These are phyloP conservation scores for Colletotrichum higginsianum DNA, from an alignment of 2,329 filamentous ascomycete genomes.

Conservation along the genomic window DNA sequence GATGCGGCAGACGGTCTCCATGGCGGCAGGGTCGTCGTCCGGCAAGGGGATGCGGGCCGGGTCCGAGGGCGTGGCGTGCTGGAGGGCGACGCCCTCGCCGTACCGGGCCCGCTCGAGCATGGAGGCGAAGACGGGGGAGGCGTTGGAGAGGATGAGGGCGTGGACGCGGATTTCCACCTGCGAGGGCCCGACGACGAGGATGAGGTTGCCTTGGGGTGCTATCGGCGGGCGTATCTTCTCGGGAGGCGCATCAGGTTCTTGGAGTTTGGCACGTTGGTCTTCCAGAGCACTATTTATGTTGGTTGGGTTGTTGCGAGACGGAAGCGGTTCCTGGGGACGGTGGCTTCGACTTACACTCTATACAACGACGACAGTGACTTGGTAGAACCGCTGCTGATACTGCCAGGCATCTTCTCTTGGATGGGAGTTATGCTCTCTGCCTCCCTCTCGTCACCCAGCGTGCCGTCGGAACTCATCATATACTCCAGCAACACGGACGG, in stretches of 20 bases:
- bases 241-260: background rate
- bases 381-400: background rate
- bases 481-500: background rate
- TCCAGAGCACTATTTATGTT: background rate
- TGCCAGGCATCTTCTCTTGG: background rate
- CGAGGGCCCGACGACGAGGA: constrained; percentile 18
- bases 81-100: background rate
- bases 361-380: background rate
- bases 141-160: constrained; percentile 7
- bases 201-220: constrained; percentile 20
- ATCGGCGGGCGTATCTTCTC: background rate
- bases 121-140: constrained; percentile 18
- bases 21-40: constrained; percentile 10
- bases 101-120: background rate
- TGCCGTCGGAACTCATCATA: constrained; percentile 11
- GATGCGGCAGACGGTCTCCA: constrained; percentile 18
- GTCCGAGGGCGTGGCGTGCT: background rate
- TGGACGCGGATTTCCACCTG: constrained; percentile 11
- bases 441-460: background rate
- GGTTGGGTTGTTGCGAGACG: background rate
- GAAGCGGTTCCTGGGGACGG: background rate
- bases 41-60: background rate
- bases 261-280: background rate
- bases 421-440: background rate
- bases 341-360: background rate